Percentiles rank a stretch among this genome's conserved stretches.
Conservation (phyloP, 2,329 filamentous ascomycete genomes). For the Fusarium buharicum region DNA sequence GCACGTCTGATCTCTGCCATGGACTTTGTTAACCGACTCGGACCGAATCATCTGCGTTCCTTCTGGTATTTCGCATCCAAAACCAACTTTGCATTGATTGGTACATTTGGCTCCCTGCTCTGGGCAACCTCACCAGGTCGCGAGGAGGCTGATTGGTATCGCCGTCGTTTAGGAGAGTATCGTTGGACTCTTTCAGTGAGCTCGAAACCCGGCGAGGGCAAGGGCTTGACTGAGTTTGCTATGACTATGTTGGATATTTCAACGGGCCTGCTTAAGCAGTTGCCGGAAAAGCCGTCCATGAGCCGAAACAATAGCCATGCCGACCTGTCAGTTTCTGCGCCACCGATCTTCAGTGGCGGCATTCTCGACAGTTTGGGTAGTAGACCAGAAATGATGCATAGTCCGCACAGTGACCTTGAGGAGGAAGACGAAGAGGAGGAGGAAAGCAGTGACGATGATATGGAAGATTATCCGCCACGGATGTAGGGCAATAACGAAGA, state of each 20-base stretch:
- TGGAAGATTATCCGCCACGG: constrained; percentile 58
- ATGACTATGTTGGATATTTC: constrained; percentile 81
- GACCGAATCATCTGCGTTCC: constrained; percentile 83
- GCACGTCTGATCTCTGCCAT: constrained; percentile 94
- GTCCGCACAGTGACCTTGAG: constrained; percentile 60
- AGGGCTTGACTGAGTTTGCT: constrained; percentile 73
- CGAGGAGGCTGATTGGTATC: constrained; percentile 94
- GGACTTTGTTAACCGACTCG: constrained; percentile 95
- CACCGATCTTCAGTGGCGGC: constrained; percentile 49
- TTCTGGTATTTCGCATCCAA: constrained; percentile 94
- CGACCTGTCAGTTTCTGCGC: constrained; percentile 56
- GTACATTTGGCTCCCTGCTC: constrained; percentile 89
- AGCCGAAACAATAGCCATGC: constrained; percentile 63
- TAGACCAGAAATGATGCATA: constrained; percentile 61
- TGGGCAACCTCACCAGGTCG: constrained; percentile 88
- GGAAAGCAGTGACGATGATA: constrained; percentile 66
- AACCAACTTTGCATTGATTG: constrained; percentile 93
- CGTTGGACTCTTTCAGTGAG: constrained; percentile 93
- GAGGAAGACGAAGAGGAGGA: constrained; percentile 53
- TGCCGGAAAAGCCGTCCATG: constrained; percentile 76
- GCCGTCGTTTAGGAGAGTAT: constrained; percentile 85
- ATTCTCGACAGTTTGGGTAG: constrained; percentile 57
- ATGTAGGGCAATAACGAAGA: constrained; percentile 28
- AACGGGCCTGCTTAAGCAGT: constrained; percentile 72
- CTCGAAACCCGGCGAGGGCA: constrained; percentile 73